Conservation (phyloP, 2,329 filamentous ascomycete species). For the Lanzia echinophila region DNA sequence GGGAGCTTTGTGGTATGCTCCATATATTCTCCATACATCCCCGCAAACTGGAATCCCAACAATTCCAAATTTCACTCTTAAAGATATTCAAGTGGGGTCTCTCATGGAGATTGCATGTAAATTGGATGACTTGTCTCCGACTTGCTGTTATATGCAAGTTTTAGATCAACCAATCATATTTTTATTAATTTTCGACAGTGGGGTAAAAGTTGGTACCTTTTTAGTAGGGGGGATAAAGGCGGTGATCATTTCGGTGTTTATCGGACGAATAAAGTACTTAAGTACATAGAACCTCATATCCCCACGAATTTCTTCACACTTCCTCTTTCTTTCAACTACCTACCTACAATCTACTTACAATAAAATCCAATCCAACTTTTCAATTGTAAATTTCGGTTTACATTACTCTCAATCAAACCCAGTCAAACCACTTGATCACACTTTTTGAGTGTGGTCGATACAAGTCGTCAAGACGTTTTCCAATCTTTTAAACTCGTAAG, state of each 20-base stretch:
- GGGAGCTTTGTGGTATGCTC: too few relatives aligned
- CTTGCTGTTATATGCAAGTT: neutral
- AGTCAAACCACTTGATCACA: constrained; percentile 22
- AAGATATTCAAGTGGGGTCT: neutral
- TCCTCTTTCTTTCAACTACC: neutral
- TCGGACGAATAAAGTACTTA: neutral
- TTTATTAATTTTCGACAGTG: neutral
- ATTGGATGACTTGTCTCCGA: neutral
- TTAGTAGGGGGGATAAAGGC: neutral
- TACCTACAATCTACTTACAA: neutral
- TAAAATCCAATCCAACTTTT: neutral
- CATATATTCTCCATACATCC: neutral
- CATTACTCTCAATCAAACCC: constrained; percentile 6
- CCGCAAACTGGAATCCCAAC: neutral
- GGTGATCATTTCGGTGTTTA: neutral
- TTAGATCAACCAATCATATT: neutral
- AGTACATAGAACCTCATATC: neutral
- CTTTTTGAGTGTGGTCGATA: constrained; percentile 30
- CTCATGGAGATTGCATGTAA: neutral
- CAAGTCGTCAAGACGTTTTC: constrained; percentile 90
- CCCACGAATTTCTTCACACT: neutral
- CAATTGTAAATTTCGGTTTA: neutral
- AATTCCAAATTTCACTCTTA: neutral
- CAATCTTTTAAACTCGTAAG: constrained; percentile 95
- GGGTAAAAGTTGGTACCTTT: neutral